Conservation (phyloP, 1,284 basidiomycete genomes). For the Leccinum fallax region DNA sequence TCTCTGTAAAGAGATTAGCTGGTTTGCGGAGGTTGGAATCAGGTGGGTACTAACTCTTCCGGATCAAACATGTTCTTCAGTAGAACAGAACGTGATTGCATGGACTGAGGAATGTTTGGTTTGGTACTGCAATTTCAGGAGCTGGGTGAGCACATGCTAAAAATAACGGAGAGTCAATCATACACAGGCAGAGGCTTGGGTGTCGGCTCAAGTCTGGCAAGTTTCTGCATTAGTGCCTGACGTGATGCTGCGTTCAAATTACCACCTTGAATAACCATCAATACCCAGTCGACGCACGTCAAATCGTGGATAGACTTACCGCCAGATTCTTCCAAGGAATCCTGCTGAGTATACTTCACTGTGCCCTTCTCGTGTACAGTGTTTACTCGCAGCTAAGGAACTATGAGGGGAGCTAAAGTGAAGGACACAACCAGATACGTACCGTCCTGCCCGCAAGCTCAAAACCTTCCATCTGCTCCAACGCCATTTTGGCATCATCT, state of each 20-base stretch:
- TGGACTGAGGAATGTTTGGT: conserved; percentile 72
- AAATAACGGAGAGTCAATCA: conserved; percentile 28
- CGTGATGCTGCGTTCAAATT: conserved; percentile 94
- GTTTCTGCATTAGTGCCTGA: conserved; percentile 98
- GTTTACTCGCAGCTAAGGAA: conserved; percentile 77
- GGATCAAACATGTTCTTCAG: conserved; percentile 97
- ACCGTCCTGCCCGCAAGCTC: conserved; percentile 93
- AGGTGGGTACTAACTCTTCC: conserved; percentile 69
- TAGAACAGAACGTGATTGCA: conserved; percentile 84
- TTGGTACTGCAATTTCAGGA: conserved; percentile 47
- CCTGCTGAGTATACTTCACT: conserved; percentile 70
- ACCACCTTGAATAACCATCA: conserved; percentile 58
- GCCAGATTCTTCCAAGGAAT: conserved; percentile 82
- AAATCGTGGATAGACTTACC: conserved; percentile 43
- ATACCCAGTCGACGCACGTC: neutral
- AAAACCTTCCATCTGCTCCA: conserved; percentile 98
- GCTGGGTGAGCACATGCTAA: conserved; percentile 13
- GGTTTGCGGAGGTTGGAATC: conserved; percentile 9
- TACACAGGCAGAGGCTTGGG: conserved; percentile 62
- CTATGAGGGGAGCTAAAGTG: conserved; percentile 10
- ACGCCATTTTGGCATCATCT: conserved; percentile 93
- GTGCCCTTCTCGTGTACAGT: conserved; percentile 90
- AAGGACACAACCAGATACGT: conserved; percentile 33
- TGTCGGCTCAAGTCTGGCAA: conserved; percentile 85
- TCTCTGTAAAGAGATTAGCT: conserved; percentile 56